Conservation (phyloP, 129 eudicot genomes). For the Helichrysum umbraculigerum region DNA sequence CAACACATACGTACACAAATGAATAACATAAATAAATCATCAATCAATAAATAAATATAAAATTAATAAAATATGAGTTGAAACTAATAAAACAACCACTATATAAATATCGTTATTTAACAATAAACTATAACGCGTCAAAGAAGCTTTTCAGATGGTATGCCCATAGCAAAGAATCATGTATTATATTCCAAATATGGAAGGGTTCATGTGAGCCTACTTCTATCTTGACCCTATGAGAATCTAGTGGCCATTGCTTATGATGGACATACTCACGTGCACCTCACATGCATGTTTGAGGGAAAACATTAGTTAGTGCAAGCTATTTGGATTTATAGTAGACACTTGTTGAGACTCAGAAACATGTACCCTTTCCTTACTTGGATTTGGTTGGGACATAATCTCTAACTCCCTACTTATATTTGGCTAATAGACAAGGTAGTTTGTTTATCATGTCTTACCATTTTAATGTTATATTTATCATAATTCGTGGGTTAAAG, state of each 20-base stretch:
- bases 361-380: conserved; percentile 17
- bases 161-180: conserved; percentile 15
- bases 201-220: conserved; percentile 34
- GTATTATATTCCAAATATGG: not conserved
- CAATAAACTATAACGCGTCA: too few relatives aligned
- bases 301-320: conserved; percentile 21
- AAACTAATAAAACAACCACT: too few relatives aligned
- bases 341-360: conserved; percentile 20
- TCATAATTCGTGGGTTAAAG: not conserved
- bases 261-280: conserved; percentile 30
- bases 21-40: too few relatives aligned
- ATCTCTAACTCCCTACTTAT: conserved; percentile 13
- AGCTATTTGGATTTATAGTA: not conserved
- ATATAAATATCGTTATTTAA: too few relatives aligned
- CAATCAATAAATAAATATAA: too few relatives aligned
- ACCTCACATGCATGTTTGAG: conserved; percentile 35
- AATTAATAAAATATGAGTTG: too few relatives aligned
- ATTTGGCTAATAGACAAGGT: not conserved
- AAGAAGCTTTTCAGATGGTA: too few relatives aligned
- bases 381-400: conserved; percentile 24
- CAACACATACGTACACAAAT: too few relatives aligned
- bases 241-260: conserved; percentile 9
- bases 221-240: conserved; percentile 18
- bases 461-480: not conserved
- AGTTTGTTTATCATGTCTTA: not conserved